phyloP scores from a whole-genome alignment of 2,329 filamentous ascomycete genomes.

The Sarocladiaceae sp. region DNA sequence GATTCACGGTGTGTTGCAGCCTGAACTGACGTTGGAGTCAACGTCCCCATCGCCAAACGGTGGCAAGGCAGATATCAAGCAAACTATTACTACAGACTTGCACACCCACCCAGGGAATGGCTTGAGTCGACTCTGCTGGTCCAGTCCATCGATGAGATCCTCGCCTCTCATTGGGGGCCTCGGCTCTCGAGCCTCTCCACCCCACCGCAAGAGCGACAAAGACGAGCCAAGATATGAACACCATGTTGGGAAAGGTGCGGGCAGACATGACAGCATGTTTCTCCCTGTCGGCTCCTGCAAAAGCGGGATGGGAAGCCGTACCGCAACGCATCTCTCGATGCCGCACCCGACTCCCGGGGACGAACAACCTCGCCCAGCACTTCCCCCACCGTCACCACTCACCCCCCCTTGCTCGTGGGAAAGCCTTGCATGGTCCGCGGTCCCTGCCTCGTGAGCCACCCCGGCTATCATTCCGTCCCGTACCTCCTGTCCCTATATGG shows the following conservation, averaged over 20 bases:
- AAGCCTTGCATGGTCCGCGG: conserved; percentile 6
- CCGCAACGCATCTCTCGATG: background rate
- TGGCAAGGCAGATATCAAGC: conserved; percentile 7
- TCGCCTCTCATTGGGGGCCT: background rate
- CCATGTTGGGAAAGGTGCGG: too few relatives aligned
- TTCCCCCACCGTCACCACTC: background rate
- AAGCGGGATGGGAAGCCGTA: background rate
- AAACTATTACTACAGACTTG: conserved; percentile 5
- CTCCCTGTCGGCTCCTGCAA: background rate
- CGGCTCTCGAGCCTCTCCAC: background rate
- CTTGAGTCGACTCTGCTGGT: background rate
- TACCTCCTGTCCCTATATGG: background rate
- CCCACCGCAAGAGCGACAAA: conserved; percentile 5
- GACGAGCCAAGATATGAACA: conserved; percentile 5
- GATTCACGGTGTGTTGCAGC: background rate
- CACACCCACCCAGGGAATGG: conserved; percentile 1
- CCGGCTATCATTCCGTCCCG: too few relatives aligned
- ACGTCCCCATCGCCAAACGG: conserved; percentile 2
- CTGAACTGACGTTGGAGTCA: background rate
- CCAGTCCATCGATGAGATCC: conserved; percentile 2
- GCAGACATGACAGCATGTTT: background rate
- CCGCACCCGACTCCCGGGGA: conserved; percentile 6
- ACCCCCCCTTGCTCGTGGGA: background rate
- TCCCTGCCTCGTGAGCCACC: too few relatives aligned
- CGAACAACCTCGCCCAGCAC: background rate